A percentile compares a stretch with the other conserved stretches of the same genome.
phyloP scores from a whole-genome alignment of 164 flowering plant species.

The Tetracentron sinense region DNA sequence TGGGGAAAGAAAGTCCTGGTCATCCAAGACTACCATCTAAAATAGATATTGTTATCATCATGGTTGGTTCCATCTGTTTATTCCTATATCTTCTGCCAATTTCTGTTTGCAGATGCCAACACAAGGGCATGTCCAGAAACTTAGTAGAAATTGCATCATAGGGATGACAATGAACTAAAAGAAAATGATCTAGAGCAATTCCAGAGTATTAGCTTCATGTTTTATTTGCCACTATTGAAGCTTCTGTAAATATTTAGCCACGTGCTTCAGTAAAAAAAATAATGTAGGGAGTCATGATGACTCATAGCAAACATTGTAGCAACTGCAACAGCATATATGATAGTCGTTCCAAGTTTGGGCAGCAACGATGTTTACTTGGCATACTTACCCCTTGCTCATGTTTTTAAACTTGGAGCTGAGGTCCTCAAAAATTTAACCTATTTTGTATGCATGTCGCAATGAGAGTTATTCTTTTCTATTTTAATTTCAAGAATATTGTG shows the following conservation, averaged over 20 bases:
- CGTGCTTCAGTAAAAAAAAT: too few relatives aligned
- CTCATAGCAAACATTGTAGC: conserved; percentile 88
- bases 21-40: conserved; percentile 55
- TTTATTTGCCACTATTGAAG: neutral
- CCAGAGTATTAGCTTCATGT: too few relatives aligned
- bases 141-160: conserved; percentile 1
- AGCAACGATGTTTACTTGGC: conserved; percentile 69
- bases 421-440: conserved; percentile 28
- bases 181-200: neutral
- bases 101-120: neutral
- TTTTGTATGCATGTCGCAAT: neutral
- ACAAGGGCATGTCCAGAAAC: neutral
- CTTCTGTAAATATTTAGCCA: too few relatives aligned
- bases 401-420: conserved; percentile 92
- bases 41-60: conserved; percentile 68
- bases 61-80: conserved; percentile 46
- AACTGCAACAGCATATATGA: conserved; percentile 76
- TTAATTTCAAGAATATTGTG: conserved; percentile 13
- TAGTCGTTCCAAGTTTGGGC: conserved; percentile 58
- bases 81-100: neutral
- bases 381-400: conserved; percentile 92
- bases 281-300: conserved; percentile 88
- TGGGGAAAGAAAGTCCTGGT: conserved; percentile 55
- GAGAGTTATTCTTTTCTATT: conserved; percentile 1
- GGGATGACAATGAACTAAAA: neutral